Percentiles rank a stretch among this genome's conserved stretches.
Conservation (phyloP, 768 basidiomycete species). For the Macrolepiota fuliginosa region DNA sequence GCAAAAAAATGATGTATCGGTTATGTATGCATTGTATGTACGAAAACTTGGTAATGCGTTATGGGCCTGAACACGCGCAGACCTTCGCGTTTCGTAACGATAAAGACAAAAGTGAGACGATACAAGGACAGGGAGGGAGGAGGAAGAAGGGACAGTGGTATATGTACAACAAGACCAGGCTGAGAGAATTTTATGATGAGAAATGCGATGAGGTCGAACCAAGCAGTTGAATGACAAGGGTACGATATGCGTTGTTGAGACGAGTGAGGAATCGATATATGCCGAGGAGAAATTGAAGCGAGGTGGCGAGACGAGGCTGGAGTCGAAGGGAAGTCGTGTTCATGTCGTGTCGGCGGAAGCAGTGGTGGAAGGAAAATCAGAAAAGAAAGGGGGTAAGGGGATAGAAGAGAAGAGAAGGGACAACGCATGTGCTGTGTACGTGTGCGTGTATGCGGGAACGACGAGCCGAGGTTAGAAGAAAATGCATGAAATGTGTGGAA, state of each 20-base stretch:
- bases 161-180: neutral
- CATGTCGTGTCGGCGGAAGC: slow-evolving; percentile 5
- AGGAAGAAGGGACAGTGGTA: neutral
- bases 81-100: slow-evolving; percentile 1
- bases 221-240: slow-evolving; percentile 22
- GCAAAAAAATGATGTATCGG: neutral
- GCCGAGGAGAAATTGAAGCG: neutral
- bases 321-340: slow-evolving; percentile 12
- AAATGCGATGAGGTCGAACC: slow-evolving; percentile 8
- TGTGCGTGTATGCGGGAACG: neutral
- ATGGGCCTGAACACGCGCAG: slow-evolving; percentile 9
- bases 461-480: too few species aligned
- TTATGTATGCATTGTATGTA: neutral
- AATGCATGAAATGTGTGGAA: neutral
- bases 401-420: slow-evolving; percentile 4
- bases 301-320: too few species aligned
- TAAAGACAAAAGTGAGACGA: neutral
- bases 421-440: neutral
- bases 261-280: neutral
- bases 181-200: neutral
- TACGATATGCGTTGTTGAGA: neutral
- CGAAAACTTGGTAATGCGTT: neutral
- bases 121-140: neutral
- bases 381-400: neutral
- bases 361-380: slow-evolving; percentile 8